Conservation (phyloP, 345 rosid species). For the Moricandia arvensis region DNA sequence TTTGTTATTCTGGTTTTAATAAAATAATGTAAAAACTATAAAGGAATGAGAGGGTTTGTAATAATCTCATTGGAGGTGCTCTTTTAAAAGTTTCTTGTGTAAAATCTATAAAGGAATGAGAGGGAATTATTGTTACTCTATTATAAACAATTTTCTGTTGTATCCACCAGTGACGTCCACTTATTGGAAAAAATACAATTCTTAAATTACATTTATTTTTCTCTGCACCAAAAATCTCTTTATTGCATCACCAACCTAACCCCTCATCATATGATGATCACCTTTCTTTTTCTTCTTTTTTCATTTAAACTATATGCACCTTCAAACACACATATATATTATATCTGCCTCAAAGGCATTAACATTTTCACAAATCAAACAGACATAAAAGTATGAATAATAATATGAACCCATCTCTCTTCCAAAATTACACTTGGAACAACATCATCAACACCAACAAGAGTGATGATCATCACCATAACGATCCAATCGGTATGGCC, state of each 20-base stretch:
- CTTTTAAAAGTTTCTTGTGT: neutral
- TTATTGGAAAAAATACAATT: slow-evolving; percentile 10
- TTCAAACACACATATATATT: neutral
- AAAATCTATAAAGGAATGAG: no score
- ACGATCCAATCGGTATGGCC: slow-evolving; percentile 40
- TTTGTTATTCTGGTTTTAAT: neutral
- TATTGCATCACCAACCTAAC: slow-evolving; percentile 47
- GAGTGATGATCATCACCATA: slow-evolving; percentile 12
- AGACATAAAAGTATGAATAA: slow-evolving; percentile 42
- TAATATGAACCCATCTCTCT: slow-evolving; percentile 50
- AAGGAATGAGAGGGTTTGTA: neutral
- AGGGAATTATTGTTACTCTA: neutral
- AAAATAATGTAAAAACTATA: neutral
- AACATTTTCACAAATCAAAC: slow-evolving; percentile 20
- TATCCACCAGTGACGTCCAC: slow-evolving; percentile 31
- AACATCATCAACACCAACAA: slow-evolving; percentile 15
- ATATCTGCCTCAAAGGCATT: slow-evolving; percentile 15
- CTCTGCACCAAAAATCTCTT: slow-evolving; percentile 35
- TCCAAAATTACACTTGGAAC: slow-evolving; percentile 51
- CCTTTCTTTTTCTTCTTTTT: slow-evolving; percentile 23
- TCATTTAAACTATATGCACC: slow-evolving; percentile 18
- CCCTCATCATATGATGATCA: slow-evolving; percentile 40
- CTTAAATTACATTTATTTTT: neutral
- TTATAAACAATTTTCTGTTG: neutral
- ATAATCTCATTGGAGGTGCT: neutral